These are phyloP conservation scores for Mycena capillaripes DNA, from an alignment of 768 basidiomycete genomes.

Conservation along the genomic window DNA sequence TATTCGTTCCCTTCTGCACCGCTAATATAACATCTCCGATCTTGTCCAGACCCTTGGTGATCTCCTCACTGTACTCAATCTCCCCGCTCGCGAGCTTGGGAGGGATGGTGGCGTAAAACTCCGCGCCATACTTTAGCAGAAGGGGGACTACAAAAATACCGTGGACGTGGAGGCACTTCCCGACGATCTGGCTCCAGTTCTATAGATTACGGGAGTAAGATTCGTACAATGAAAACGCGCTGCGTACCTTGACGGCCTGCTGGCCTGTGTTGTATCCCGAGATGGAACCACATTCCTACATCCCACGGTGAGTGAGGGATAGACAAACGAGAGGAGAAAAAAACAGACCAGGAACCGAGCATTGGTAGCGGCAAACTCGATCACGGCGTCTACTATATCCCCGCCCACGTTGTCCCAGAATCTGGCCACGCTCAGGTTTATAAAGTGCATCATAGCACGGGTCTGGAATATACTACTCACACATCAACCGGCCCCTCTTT, in stretches of 20 bases:
- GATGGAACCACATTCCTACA: conserved; percentile 15
- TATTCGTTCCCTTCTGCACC: conserved; percentile 50
- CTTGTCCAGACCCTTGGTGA: conserved; percentile 46
- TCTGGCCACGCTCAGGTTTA: background rate
- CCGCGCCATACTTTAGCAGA: conserved; percentile 46
- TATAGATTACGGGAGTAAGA: too few species aligned
- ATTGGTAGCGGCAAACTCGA: conserved; percentile 47
- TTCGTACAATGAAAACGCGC: too few species aligned
- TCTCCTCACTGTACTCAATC: conserved; percentile 50
- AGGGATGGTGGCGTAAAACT: too few species aligned
- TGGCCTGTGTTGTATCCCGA: conserved; percentile 41
- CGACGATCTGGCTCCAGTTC: too few species aligned
- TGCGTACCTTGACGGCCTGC: conserved; percentile 16
- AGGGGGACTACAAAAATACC: conserved; percentile 50
- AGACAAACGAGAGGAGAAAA: background rate
- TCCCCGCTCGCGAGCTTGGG: conserved; percentile 47
- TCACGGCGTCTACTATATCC: conserved; percentile 52
- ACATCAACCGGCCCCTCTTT: conserved; percentile 10
- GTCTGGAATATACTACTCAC: background rate
- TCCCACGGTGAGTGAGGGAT: too few species aligned
- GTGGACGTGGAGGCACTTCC: conserved; percentile 52
- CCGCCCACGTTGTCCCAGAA: conserved; percentile 27
- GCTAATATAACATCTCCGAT: conserved; percentile 48
- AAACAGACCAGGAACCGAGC: conserved; percentile 50
- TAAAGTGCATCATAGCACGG: background rate